Conservation (phyloP, 1,284 basidiomycete genomes). For the Trametes polyzona region DNA sequence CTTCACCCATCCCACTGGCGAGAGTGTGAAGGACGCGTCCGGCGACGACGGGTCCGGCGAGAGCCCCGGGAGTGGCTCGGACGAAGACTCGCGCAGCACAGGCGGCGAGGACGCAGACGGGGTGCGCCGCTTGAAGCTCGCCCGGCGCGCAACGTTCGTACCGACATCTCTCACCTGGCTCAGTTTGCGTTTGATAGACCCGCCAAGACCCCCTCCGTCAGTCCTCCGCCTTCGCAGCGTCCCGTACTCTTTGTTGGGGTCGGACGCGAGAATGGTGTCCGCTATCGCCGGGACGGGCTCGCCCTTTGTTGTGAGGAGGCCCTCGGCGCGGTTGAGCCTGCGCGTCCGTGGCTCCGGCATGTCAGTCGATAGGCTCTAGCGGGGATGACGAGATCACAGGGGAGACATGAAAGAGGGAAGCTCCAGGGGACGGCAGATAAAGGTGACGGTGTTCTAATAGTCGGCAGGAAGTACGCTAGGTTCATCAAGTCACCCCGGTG, state of each 20-base stretch:
- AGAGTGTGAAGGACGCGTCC: conserved; percentile 16
- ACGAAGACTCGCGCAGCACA: conserved; percentile 7
- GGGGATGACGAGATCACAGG: neutral
- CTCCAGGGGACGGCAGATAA: no score
- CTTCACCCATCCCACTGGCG: conserved; percentile 16
- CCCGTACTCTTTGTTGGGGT: conserved; percentile 9
- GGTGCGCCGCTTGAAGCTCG: conserved; percentile 28
- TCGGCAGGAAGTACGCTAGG: conserved; percentile 2
- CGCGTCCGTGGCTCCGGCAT: conserved; percentile 7
- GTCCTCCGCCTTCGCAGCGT: conserved; percentile 17
- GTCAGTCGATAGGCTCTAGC: neutral
- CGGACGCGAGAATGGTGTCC: conserved; percentile 22
- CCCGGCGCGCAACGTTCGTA: conserved; percentile 28
- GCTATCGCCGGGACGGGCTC: conserved; percentile 30
- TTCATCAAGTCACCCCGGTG: conserved; percentile 1
- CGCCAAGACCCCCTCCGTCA: conserved; percentile 28
- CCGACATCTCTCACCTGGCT: conserved; percentile 32
- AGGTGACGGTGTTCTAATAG: conserved; percentile 1
- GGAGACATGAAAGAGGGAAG: neutral
- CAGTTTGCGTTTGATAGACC: conserved; percentile 34
- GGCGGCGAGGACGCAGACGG: conserved; percentile 7
- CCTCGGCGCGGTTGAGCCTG: conserved; percentile 27
- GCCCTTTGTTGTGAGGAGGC: conserved; percentile 32
- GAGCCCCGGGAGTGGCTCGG: conserved; percentile 11
- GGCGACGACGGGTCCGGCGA: neutral